phyloP scores from a whole-genome alignment of 305 asterid genomes.

The Fraxinus paxiana region DNA sequence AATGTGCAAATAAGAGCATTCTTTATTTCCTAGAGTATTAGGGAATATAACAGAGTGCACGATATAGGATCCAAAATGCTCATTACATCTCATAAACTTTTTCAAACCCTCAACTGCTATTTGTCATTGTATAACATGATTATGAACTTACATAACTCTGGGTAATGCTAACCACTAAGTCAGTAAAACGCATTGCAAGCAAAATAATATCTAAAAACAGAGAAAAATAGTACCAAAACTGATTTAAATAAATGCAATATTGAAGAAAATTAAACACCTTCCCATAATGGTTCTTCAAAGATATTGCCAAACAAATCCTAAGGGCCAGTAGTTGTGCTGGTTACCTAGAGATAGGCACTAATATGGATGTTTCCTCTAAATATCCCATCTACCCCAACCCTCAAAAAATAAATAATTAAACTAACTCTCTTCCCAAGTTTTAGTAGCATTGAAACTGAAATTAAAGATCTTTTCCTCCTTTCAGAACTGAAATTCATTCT shows the following conservation, averaged over 20 bases:
- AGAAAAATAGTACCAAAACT: not conserved
- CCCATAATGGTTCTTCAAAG: not conserved
- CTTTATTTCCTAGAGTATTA: not conserved
- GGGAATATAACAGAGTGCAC: not conserved
- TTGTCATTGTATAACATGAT: not conserved
- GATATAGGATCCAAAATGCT: not conserved
- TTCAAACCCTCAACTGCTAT: not conserved
- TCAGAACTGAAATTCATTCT: not conserved
- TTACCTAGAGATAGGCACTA: not conserved
- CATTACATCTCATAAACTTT: not conserved
- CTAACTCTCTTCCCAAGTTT: not conserved
- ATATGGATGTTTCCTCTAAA: not conserved
- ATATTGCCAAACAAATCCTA: not conserved
- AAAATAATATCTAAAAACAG: not conserved
- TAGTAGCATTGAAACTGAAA: not conserved
- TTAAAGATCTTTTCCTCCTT: not conserved
- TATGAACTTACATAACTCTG: not conserved
- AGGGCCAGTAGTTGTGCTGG: not conserved
- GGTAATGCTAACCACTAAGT: not conserved
- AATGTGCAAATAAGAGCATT: not conserved
- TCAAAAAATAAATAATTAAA: not conserved
- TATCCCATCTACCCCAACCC: not conserved
- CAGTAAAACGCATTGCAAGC: not conserved
- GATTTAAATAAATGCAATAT: not conserved
- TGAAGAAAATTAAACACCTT: not conserved